Evolutionary conservation across 495 filamentous ascomycete species (phyloP).

Genomic region (Podospora sp.): DNA sequence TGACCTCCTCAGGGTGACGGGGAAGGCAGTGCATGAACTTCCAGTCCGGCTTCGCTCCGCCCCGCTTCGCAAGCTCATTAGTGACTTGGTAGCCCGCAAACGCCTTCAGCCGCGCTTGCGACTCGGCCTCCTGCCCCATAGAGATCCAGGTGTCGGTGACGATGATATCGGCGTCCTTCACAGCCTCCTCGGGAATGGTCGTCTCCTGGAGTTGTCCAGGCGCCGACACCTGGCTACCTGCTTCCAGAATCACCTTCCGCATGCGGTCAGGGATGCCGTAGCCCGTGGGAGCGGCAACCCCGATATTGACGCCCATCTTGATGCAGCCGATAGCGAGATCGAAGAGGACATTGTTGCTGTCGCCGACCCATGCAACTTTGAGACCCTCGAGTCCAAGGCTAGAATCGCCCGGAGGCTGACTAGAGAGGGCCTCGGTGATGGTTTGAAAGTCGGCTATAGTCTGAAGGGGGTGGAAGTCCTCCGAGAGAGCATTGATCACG

Average conservation of each 20-base stretch:
- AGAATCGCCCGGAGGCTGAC: conserved; percentile 35
- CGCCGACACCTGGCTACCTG: conserved; percentile 55
- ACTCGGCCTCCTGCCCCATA: conserved; percentile 93
- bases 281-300: conserved; percentile 81
- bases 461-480: conserved; percentile 89
- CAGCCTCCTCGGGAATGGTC: conserved; percentile 79
- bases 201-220: conserved; percentile 75
- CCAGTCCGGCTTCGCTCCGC: conserved; percentile 87
- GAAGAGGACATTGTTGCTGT: conserved; percentile 95
- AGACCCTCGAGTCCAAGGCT: conserved; percentile 75
- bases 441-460: conserved; percentile 91
- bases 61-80: conserved; percentile 73
- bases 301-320: conserved; percentile 83
- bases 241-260: conserved; percentile 64
- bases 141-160: conserved; percentile 98
- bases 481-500: conserved; percentile 91
- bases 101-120: conserved; percentile 69
- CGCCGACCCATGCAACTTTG: conserved; percentile 94
- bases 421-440: conserved; percentile 73
- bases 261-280: conserved; percentile 78
- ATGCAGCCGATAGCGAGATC: conserved; percentile 83
- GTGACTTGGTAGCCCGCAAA: conserved; percentile 93
- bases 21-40: conserved; percentile 99
- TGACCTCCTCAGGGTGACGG: conserved; percentile 91
- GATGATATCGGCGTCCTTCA: conserved; percentile 84